Evolutionary conservation across 345 rosid genomes (phyloP).

Genomic region (Dipteronia sinensis): DNA sequence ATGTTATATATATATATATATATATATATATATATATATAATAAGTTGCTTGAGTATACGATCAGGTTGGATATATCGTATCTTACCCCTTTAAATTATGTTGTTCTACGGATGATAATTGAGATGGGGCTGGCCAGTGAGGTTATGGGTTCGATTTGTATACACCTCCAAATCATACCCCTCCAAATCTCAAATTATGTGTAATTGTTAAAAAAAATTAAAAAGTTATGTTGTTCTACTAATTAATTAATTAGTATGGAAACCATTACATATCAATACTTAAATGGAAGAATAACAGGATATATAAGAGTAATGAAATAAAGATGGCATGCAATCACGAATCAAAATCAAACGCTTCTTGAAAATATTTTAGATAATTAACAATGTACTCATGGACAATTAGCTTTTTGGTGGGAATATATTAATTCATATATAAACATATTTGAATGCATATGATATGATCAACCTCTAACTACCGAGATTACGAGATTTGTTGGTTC

Average conservation of each 20-base stretch:
- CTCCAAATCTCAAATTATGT: too few relatives aligned
- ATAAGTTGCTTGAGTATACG: background rate
- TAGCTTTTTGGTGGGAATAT: too few relatives aligned
- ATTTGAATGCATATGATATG: background rate
- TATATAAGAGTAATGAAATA: background rate
- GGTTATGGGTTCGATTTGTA: too few relatives aligned
- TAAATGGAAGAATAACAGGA: background rate
- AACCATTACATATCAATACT: background rate
- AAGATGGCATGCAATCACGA: background rate
- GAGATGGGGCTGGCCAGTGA: too few relatives aligned
- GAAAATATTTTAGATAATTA: background rate
- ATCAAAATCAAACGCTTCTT: background rate
- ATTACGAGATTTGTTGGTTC: slow-evolving; percentile 20
- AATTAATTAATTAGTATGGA: background rate
- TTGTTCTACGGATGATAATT: too few relatives aligned
- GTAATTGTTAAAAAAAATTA: too few relatives aligned
- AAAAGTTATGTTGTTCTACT: background rate
- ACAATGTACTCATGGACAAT: background rate
- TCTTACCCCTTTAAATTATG: background rate
- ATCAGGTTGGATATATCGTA: slow-evolving; percentile 19
- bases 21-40: too few relatives aligned
- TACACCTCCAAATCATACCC: too few relatives aligned
- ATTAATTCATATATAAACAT: too few relatives aligned
- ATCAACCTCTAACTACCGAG: background rate
- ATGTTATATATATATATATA: too few relatives aligned